Percentiles rank a stretch among this genome's conserved stretches.
Conservation (phyloP, 1,139 yeast species). For the Keqinozyma sinolaborantium region DNA sequence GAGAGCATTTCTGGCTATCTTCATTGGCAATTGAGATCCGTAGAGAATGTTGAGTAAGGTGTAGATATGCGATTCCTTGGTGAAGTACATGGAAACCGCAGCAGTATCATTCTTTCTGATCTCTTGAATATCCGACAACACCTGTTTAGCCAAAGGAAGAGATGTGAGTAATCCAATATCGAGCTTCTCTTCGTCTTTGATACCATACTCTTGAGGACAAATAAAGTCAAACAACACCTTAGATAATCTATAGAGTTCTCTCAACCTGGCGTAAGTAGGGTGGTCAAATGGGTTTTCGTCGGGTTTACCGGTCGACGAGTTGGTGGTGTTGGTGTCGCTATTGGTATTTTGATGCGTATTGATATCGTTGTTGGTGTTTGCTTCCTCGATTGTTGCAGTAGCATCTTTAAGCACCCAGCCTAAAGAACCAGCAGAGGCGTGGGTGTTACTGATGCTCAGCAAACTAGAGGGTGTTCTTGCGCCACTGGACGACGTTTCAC, state of each 20-base stretch:
- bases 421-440: constrained; percentile 60
- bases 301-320: constrained; percentile 9
- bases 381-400: constrained; percentile 19
- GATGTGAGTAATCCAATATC: constrained; percentile 95
- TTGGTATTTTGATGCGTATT: constrained; percentile 15
- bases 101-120: constrained; percentile 79
- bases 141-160: constrained; percentile 88
- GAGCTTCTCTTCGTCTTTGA: constrained; percentile 89
- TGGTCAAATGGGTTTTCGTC: constrained; percentile 71
- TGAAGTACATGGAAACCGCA: constrained; percentile 85
- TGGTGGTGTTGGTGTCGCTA: not conserved
- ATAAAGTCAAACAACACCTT: constrained; percentile 95
- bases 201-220: constrained; percentile 98
- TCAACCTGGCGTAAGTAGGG: constrained; percentile 70
- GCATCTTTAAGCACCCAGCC: constrained; percentile 72
- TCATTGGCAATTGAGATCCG: constrained; percentile 93
- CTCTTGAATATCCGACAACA: constrained; percentile 72
- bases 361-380: constrained; percentile 19
- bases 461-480: constrained; percentile 13
- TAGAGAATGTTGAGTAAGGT: constrained; percentile 86
- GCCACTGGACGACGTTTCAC: constrained; percentile 14
- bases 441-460: constrained; percentile 21
- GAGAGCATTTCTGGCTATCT: constrained; percentile 87
- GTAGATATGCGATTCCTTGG: constrained; percentile 96
- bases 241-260: constrained; percentile 86